Evolutionary conservation across 208 protist genomes (phyloP).

Genomic region (Wallacemonas collosoma): DNA sequence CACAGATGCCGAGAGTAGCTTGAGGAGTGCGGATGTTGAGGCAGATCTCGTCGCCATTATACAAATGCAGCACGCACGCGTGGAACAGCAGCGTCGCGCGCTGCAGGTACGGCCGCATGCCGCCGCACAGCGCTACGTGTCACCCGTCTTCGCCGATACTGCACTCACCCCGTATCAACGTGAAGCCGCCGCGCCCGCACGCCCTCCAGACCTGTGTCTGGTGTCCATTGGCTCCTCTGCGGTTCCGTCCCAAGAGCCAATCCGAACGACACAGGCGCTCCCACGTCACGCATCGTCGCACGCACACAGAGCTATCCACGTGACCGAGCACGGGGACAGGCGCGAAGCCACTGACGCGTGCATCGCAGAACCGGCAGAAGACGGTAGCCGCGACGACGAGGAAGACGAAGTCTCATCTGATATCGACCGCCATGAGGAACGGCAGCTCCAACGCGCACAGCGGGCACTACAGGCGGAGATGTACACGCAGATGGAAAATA

Average conservation of each 20-base stretch:
- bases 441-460: slow-evolving; percentile 3
- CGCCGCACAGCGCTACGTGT: not conserved
- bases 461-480: slow-evolving; percentile 5
- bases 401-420: slow-evolving; percentile 4
- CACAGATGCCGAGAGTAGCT: slow-evolving; percentile 14
- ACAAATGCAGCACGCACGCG: slow-evolving; percentile 21
- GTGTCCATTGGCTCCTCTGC: not conserved
- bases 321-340: not conserved
- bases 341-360: too few species aligned
- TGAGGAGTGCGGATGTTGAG: slow-evolving; percentile 9
- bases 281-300: too few species aligned
- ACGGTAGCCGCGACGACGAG: not conserved
- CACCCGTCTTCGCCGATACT: slow-evolving; percentile 4
- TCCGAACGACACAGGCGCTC: too few species aligned
- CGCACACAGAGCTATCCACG: too few species aligned
- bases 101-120: not conserved
- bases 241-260: too few species aligned
- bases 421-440: slow-evolving; percentile 8
- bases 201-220: not conserved
- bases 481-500: not conserved
- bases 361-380: too few species aligned
- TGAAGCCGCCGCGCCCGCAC: not conserved
- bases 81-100: slow-evolving; percentile 4
- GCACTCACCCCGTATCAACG: slow-evolving; percentile 1
- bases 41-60: slow-evolving; percentile 28